Percentiles rank a stretch among this genome's conserved stretches.
These are phyloP conservation scores for Kodamaea arcana DNA, from an alignment of 1,139 yeast genomes.

Conservation along the genomic window DNA sequence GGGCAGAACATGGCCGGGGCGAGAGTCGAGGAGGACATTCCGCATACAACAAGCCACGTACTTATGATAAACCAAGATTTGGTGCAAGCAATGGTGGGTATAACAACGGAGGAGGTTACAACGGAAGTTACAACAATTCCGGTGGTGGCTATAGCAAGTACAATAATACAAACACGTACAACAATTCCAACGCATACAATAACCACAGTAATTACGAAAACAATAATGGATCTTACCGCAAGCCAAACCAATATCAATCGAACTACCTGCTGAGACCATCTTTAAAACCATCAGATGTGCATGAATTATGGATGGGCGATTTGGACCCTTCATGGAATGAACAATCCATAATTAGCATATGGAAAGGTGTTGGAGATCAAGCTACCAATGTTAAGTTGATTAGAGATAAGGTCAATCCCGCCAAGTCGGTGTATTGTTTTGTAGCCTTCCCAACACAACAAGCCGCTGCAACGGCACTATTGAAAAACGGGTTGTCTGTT, in stretches of 20 bases:
- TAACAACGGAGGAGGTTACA: background rate
- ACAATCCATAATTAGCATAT: slow-evolving; percentile 56
- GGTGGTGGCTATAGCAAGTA: slow-evolving; percentile 3
- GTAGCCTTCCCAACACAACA: slow-evolving; percentile 69
- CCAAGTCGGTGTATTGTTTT: slow-evolving; percentile 66
- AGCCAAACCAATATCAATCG: slow-evolving; percentile 1
- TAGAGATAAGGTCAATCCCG: slow-evolving; percentile 39
- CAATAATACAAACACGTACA: slow-evolving; percentile 1
- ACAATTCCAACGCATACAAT: too few relatives aligned
- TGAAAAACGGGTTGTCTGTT: slow-evolving; percentile 64
- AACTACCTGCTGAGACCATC: slow-evolving; percentile 2
- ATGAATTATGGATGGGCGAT: slow-evolving; percentile 89
- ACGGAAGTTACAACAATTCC: slow-evolving; percentile 4
- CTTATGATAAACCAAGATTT: slow-evolving; percentile 5
- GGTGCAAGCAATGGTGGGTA: slow-evolving; percentile 2
- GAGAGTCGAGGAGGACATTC: slow-evolving; percentile 4
- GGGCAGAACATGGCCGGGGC: slow-evolving; percentile 1
- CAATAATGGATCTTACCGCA: too few relatives aligned
- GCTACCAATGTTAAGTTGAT: slow-evolving; percentile 37
- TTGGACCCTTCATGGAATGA: slow-evolving; percentile 86
- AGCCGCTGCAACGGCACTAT: slow-evolving; percentile 66
- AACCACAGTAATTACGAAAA: slow-evolving; percentile 2
- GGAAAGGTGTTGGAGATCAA: slow-evolving; percentile 46
- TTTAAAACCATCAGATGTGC: slow-evolving; percentile 8
- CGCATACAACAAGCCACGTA: slow-evolving; percentile 3